Base-by-base conservation (phyloP, 306 rosid species). In the Malus sylvestris region DNA sequence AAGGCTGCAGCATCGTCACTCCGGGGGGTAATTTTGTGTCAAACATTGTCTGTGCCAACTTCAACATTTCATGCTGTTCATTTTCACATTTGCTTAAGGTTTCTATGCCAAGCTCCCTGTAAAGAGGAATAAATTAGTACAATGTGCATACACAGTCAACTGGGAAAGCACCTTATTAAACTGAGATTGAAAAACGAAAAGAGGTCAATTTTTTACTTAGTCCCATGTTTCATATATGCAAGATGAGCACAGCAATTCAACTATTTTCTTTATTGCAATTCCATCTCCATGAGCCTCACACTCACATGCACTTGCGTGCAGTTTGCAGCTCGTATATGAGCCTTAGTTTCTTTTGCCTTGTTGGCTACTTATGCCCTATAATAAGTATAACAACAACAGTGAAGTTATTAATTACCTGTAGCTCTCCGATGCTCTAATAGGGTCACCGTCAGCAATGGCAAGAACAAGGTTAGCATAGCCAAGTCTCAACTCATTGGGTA, bases 21-120 rank as follows among this genome's bases (percentile, higher is more conserved):
- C 99, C 97, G 10, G 97, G 97, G 61, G 99, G 99, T 78, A 95
- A 76, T 73, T 85, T 92, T n/a, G 99, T 92, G 84, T 95, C 99
- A 32, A 92, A 95, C 99, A 95, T 89, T 20, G 95, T 86, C 80
- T 81, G 72, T 40, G 99, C 96, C 79, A 95, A 80, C 90, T 29
- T 92, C 52, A 95, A 51, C 85, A 95, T 1, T 85, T 95, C 99
- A 80, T 82, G 84, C 74, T 53, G 91, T 81, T 86, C 99, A 71
- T 92, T 89, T 80, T 86, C 85, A 76, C 99, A 95, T 4, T 76
- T 81, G 87, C 86, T 88, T 10, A 88, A 67, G 55, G 97, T 95
- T 53, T 73, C 82, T 83, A 95, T 90, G 55, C 99, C 99, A 58
- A 95, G 92, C 84, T 92, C 96, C 88, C 99, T 95, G 58, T 71